Evolutionary conservation across 768 basidiomycete species (phyloP), one percentile per base, ranked within the genome.

Genomic region (Rhodotorula paludigena): DNA sequence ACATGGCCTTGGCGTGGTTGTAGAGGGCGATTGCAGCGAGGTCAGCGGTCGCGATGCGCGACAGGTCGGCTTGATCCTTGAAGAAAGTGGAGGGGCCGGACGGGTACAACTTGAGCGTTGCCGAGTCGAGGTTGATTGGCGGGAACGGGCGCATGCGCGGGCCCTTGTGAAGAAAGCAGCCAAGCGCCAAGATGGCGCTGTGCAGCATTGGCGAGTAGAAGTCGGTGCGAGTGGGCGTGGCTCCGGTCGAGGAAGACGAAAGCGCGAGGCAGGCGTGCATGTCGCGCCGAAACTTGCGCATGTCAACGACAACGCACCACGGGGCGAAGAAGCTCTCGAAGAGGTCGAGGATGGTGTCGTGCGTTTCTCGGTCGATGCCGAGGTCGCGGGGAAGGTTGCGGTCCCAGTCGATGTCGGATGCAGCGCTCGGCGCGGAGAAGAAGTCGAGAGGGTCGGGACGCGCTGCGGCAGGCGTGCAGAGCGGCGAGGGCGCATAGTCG

Each of bases 141-240:
- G 51, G 51, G 33, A 52, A 52, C 12, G 51, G 32, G 2, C 21
- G 32, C 38, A 58, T 21, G 42, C 44, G 57, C 28, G 28, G 21
- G 1, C 47, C 57, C 5, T n/a, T 14, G 23, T 35, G 20, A 12
- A 45, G 35, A n/a, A 41, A 28, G 28, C 41, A 44, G 35, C 42
- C 55, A 18, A 64, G 45, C 32, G 63, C 54, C 32, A 64, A 41
- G 38, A 64, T 32, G 21, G 63, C 54, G 48, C 49, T 57, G 55
- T 64, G 63, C 44, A 64, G 55, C 42, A 64, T 32, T 2, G 63
- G 63, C 5, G 55, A 57, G 55, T 64, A 64, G 42, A 47, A 48
- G 23, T 47, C 63, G 30, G 63, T 64, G 1, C 55, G 53, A 18
- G 44, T 55, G 1, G 55, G 63, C 5, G 54, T 39, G 9, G 39